phyloP scores from a whole-genome alignment of 2,329 filamentous ascomycete species.

The Chrysosporium keratinophilum region DNA sequence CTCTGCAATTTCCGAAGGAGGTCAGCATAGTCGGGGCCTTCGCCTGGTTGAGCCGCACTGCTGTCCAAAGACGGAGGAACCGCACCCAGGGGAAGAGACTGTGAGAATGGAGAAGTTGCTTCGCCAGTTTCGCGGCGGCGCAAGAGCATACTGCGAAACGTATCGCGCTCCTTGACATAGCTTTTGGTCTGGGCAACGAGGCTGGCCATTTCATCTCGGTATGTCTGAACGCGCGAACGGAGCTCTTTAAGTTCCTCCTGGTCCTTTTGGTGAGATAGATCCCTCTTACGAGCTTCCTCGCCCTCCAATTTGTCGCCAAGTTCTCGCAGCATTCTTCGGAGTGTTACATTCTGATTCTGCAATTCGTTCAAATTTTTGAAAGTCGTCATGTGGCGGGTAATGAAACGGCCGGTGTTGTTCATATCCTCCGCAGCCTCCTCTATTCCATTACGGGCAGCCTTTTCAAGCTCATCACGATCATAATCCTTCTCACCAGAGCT shows the following conservation, averaged over 20 bases:
- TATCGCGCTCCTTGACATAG: constrained; percentile 90
- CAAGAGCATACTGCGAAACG: constrained; percentile 90
- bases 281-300: constrained; percentile 62
- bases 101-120: constrained; percentile 58
- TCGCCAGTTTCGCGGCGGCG: constrained; percentile 56
- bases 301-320: constrained; percentile 85
- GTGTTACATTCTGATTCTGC: constrained; percentile 76
- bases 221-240: constrained; percentile 62
- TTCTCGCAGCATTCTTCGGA: constrained; percentile 71
- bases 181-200: constrained; percentile 78
- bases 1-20: constrained; percentile 77
- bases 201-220: constrained; percentile 73
- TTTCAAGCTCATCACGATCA: constrained; percentile 65
- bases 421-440: constrained; percentile 62
- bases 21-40: constrained; percentile 61
- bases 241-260: constrained; percentile 63
- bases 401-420: constrained; percentile 77
- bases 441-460: constrained; percentile 65
- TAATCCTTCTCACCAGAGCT: constrained; percentile 69
- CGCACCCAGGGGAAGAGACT: constrained; percentile 52
- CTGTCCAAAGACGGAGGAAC: constrained; percentile 39
- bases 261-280: constrained; percentile 45
- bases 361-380: constrained; percentile 79
- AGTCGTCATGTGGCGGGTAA: constrained; percentile 77
- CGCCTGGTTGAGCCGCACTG: constrained; percentile 43